Conservation (phyloP, 352 stramenopile genomes). For the Aphanomyces invadans region DNA sequence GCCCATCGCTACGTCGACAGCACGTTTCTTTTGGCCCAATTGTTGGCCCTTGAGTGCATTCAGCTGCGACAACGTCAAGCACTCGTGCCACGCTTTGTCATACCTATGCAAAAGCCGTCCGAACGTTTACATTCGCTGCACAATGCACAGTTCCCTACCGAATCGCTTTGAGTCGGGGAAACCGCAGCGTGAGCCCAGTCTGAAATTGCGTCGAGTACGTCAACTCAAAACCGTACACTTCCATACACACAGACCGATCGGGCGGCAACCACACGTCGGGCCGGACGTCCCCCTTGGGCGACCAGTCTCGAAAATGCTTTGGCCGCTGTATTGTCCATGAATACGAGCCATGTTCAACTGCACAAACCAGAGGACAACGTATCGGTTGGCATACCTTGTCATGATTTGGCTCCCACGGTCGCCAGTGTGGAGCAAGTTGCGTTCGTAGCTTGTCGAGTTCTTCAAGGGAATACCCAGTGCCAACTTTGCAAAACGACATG, state of each 20-base stretch:
- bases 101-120: background rate
- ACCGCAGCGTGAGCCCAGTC: slow-evolving; percentile 71
- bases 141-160: no score
- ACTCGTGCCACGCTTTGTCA: slow-evolving; percentile 79
- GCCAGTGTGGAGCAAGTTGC: slow-evolving; percentile 75
- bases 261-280: slow-evolving; percentile 81
- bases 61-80: slow-evolving; percentile 65
- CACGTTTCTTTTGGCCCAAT: slow-evolving; percentile 55
- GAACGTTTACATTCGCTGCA: no score
- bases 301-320: slow-evolving; percentile 66
- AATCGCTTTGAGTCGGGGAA: slow-evolving; percentile 72
- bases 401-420: slow-evolving; percentile 56
- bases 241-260: slow-evolving; percentile 69
- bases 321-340: no score
- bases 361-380: no score
- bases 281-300: slow-evolving; percentile 59
- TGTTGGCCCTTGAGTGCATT: slow-evolving; percentile 47
- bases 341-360: no score
- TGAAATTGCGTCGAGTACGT: slow-evolving; percentile 75
- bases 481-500: slow-evolving; percentile 72
- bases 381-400: no score
- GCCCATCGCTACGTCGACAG: slow-evolving; percentile 57
- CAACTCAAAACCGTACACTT: slow-evolving; percentile 81
- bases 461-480: slow-evolving; percentile 75
- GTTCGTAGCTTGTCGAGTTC: slow-evolving; percentile 63